phyloP scores from a whole-genome alignment of 352 stramenopile genomes.

The Phytophthora macrochlamydospora region DNA sequence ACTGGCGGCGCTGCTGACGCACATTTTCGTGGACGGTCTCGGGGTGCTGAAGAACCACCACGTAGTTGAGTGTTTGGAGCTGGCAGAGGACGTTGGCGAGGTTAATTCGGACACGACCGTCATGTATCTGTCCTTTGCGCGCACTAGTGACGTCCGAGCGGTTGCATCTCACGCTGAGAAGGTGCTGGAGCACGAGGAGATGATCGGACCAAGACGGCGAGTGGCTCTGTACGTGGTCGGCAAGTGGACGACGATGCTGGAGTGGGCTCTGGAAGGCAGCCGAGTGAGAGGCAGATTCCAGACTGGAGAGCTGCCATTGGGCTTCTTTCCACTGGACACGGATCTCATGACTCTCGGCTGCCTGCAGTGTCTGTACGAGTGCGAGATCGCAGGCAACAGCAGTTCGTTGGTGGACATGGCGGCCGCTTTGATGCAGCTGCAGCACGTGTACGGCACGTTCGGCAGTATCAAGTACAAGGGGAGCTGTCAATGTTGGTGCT shows the following conservation, averaged over 20 bases:
- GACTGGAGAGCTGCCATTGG: conserved; percentile 45
- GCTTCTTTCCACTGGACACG: conserved; percentile 65
- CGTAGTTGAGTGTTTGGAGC: conserved; percentile 62
- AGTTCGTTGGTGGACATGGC: conserved; percentile 58
- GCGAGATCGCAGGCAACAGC: conserved; percentile 45
- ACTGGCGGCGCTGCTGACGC: conserved; percentile 59
- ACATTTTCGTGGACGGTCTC: conserved; percentile 60
- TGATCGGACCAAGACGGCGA: conserved; percentile 10
- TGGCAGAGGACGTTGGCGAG: conserved; percentile 48
- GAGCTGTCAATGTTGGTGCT: conserved; percentile 72
- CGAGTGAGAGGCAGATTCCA: conserved; percentile 44
- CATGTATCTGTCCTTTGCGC: conserved; percentile 54
- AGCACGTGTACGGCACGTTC: conserved; percentile 64
- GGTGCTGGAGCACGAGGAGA: conserved; percentile 35
- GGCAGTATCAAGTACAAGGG: conserved; percentile 83
- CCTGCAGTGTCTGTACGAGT: conserved; percentile 62
- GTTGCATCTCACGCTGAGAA: conserved; percentile 48
- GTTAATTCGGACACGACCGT: conserved; percentile 37
- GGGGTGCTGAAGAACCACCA: conserved; percentile 37
- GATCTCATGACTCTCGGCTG: conserved; percentile 68
- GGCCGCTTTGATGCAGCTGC: conserved; percentile 51
- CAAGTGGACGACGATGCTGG: conserved; percentile 59
- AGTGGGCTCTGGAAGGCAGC: conserved; percentile 44
- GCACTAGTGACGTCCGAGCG: conserved; percentile 48
- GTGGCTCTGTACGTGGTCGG: conserved; percentile 51